phyloP scores from a whole-genome alignment of 805 yeast species.

The Metschnikowia bowlesiae region DNA sequence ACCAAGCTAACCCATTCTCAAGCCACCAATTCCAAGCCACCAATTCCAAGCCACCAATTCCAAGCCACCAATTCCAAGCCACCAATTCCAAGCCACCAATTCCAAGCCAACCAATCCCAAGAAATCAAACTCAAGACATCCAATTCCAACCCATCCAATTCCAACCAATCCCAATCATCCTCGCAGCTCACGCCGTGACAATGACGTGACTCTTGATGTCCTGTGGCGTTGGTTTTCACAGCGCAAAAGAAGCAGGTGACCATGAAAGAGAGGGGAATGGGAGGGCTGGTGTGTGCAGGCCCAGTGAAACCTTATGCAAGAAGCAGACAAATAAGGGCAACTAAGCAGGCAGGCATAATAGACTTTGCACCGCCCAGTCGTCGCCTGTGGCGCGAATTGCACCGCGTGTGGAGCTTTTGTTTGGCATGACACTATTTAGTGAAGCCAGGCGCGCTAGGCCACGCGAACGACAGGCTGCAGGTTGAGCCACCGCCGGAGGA shows the following conservation, averaged over 20 bases:
- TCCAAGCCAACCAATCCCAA: too few relatives aligned
- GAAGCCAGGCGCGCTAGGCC: not conserved
- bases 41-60: not conserved
- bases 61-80: not conserved
- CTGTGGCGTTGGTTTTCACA: not conserved
- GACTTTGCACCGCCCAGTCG: not conserved
- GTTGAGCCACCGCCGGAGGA: not conserved
- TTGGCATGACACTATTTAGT: not conserved
- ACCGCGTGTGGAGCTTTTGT: not conserved
- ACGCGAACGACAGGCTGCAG: not conserved
- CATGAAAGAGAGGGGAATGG: not conserved
- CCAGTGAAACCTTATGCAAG: not conserved
- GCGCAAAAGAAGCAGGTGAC: not conserved
- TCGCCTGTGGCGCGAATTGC: not conserved
- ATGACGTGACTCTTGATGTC: not conserved
- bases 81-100: too few relatives aligned
- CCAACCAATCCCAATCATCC: not conserved
- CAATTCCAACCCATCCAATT: not conserved
- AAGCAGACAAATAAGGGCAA: not conserved
- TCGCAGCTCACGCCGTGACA: not conserved
- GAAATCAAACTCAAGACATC: too few relatives aligned
- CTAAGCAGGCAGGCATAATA: not conserved
- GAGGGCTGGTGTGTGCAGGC: not conserved
- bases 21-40: too few relatives aligned
- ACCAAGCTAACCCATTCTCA: too few relatives aligned